Conservation (phyloP, 1,284 basidiomycete species). For the Ustanciosporium gigantosporum region DNA sequence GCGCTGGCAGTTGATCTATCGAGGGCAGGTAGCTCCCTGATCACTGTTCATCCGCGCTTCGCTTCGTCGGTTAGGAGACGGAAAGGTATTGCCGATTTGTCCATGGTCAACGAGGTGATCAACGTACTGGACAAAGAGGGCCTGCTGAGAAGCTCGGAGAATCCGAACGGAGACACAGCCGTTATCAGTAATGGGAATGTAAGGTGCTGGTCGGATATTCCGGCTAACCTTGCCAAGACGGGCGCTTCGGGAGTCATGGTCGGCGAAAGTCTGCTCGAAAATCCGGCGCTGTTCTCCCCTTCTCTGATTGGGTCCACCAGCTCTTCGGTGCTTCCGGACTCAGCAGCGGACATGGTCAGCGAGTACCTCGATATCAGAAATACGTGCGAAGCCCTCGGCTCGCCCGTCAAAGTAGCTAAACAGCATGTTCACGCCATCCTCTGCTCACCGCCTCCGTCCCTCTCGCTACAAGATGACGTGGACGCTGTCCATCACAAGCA, state of each 20-base stretch:
- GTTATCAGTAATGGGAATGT: slow-evolving; percentile 79
- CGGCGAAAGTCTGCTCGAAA: slow-evolving; percentile 72
- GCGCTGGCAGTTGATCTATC: slow-evolving; percentile 69
- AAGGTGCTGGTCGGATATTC: slow-evolving; percentile 67
- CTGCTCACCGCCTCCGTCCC: slow-evolving; percentile 3
- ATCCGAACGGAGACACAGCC: slow-evolving; percentile 62
- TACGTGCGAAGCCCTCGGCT: slow-evolving; percentile 6
- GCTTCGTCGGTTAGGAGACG: slow-evolving; percentile 71
- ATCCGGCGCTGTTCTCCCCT: slow-evolving; percentile 65
- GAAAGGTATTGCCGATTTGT: slow-evolving; percentile 71
- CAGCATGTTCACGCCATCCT: slow-evolving; percentile 31
- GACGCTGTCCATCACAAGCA: too few relatives aligned
- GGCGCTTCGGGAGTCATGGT: slow-evolving; percentile 77
- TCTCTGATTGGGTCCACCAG: too few relatives aligned
- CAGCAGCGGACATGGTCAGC: slow-evolving; percentile 8
- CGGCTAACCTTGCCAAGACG: slow-evolving; percentile 66
- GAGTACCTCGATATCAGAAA: slow-evolving; percentile 21
- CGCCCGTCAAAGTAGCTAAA: slow-evolving; percentile 19
- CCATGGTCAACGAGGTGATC: slow-evolving; percentile 68
- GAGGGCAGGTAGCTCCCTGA: slow-evolving; percentile 69
- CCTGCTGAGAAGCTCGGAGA: slow-evolving; percentile 48
- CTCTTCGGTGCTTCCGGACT: too few relatives aligned
- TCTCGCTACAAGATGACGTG: not conserved
- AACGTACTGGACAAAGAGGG: slow-evolving; percentile 52
- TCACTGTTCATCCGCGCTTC: slow-evolving; percentile 74